These are phyloP conservation scores for Lentinula lateritia DNA, from an alignment of 768 basidiomycete genomes.

Conservation along the genomic window DNA sequence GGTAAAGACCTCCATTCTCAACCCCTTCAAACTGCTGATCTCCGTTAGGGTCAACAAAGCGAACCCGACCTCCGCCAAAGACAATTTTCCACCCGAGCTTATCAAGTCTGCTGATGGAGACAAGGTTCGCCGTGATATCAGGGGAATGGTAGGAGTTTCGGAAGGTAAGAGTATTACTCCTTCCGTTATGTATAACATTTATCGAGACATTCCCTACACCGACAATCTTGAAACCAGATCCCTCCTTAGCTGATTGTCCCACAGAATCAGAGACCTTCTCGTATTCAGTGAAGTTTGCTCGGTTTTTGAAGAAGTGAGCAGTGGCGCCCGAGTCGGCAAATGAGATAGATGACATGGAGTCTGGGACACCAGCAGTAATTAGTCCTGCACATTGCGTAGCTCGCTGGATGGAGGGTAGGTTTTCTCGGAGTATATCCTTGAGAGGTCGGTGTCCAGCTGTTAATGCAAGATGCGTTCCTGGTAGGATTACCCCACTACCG, in stretches of 20 bases:
- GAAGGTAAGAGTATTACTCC: background rate
- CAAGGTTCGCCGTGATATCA: constrained; percentile 8
- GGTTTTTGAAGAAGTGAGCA: background rate
- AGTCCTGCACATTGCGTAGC: too few species aligned
- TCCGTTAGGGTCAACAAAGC: background rate
- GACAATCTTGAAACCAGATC: background rate
- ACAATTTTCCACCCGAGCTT: background rate
- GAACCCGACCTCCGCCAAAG: background rate
- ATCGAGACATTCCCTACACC: constrained; percentile 7
- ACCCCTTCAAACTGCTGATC: background rate
- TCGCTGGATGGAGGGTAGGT: background rate
- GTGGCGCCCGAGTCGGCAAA: constrained; percentile 11
- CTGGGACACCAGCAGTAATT: too few species aligned
- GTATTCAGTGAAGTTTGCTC: constrained; percentile 4
- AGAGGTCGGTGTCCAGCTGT: too few species aligned
- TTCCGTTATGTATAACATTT: background rate
- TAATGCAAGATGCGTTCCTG: too few species aligned
- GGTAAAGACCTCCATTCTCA: background rate
- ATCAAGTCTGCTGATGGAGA: constrained; percentile 9
- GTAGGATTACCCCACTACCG: too few species aligned
- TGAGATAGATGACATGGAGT: background rate
- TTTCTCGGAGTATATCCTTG: too few species aligned
- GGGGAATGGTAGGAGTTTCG: constrained; percentile 11
- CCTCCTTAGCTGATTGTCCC: background rate
- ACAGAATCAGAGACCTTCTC: background rate